These are phyloP conservation scores for Kwoniella mangroviensis DNA, from an alignment of 768 basidiomycete species.

Conservation along the genomic window DNA sequence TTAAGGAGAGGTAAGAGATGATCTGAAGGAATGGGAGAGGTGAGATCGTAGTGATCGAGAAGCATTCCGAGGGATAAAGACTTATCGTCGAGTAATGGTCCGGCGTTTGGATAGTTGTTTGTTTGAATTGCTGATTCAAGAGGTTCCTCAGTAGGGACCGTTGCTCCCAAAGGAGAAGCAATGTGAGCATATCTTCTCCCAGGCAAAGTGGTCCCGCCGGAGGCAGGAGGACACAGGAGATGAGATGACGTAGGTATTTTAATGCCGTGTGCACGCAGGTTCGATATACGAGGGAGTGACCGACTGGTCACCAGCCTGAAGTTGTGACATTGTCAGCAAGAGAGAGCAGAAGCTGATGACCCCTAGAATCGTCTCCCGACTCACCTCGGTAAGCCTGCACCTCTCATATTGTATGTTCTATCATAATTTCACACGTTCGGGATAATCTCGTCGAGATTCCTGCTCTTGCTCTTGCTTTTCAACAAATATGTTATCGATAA, in stretches of 20 bases:
- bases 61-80: not conserved
- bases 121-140: not conserved
- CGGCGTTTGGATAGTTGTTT: not conserved
- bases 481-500: too few relatives aligned
- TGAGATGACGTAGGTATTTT: too few relatives aligned
- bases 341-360: not conserved
- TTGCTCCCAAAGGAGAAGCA: not conserved
- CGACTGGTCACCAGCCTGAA: not conserved
- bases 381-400: not conserved
- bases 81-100: not conserved
- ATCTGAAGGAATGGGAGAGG: not conserved
- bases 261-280: too few relatives aligned
- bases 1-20: conserved; percentile 1
- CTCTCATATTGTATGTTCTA: not conserved
- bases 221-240: too few relatives aligned
- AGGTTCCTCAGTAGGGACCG: not conserved
- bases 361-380: not conserved
- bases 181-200: not conserved
- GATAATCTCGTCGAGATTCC: too few relatives aligned
- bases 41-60: conserved; percentile 7
- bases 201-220: too few relatives aligned
- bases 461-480: too few relatives aligned
- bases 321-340: not conserved
- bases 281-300: not conserved
- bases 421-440: not conserved